A percentile compares a stretch with the other conserved stretches of the same genome.
Evolutionary conservation across 192 early-diverging fungal genomes (phyloP).

Genomic region (Dissophora ornata): DNA sequence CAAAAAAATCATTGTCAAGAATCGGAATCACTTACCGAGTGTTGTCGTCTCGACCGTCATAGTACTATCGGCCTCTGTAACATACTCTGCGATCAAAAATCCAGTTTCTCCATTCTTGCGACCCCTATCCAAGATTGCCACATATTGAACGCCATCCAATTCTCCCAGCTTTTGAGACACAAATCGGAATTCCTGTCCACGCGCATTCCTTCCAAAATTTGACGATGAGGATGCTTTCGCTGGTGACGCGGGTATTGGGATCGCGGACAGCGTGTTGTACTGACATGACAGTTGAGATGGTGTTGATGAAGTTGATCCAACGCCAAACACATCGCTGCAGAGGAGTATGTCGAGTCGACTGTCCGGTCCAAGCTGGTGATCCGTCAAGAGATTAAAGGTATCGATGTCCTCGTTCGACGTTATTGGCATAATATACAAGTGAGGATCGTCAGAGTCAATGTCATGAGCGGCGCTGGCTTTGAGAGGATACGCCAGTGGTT

Average conservation of each 20-base stretch:
- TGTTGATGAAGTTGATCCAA: conserved; percentile 13
- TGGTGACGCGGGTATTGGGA: conserved; percentile 35
- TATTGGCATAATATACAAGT: conserved; percentile 57
- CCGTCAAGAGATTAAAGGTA: conserved; percentile 60
- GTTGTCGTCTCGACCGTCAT: conserved; percentile 53
- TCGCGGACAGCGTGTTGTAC: conserved; percentile 12
- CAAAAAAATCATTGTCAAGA: too few relatives aligned
- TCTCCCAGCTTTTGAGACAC: conserved; percentile 16
- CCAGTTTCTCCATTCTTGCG: conserved; percentile 37
- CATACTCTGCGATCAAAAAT: conserved; percentile 65
- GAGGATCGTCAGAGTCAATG: conserved; percentile 4
- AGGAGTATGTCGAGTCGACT: conserved; percentile 57
- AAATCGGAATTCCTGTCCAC: conserved; percentile 31
- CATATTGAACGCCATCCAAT: conserved; percentile 8
- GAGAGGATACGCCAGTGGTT: conserved; percentile 16
- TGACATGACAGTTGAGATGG: conserved; percentile 22
- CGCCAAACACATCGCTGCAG: conserved; percentile 50
- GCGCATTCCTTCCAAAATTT: conserved; percentile 18
- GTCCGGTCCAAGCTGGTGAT: conserved; percentile 46
- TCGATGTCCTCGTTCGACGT: conserved; percentile 31
- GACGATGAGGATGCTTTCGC: background rate
- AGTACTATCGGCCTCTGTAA: conserved; percentile 34
- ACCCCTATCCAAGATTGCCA: conserved; percentile 53
- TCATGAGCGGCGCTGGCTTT: conserved; percentile 13
- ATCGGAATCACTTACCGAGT: conserved; percentile 48